Evolutionary conservation across 805 yeast species (phyloP), one percentile per base, ranked within the genome.

Genomic region (Kodamaea kakaduensis): DNA sequence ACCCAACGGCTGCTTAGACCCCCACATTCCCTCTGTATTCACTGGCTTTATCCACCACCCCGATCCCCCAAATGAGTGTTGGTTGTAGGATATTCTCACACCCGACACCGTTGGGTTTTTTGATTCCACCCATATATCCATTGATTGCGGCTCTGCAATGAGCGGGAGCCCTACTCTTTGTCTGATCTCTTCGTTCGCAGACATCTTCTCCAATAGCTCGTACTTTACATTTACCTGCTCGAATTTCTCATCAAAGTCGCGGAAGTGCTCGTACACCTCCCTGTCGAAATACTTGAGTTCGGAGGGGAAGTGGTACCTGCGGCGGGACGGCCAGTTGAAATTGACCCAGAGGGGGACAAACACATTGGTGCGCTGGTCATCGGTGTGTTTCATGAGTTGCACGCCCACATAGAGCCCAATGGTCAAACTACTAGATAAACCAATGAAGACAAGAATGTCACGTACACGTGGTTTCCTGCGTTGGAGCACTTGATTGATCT

Each of bases 41-140:
- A 62, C 38, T 32, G 53, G 59, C 35, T 55, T 55, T 15, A 63
- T 45, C 9, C 32, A 25, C 69, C 69, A 63, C 1, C 22, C 22
- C 15, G 46, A 27, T 14, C 17, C 30, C 2, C 48, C 10, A 3
- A 33, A 25, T 1, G 46, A 17, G 2, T 21, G 17, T 13, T 35
- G 25, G 7, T n/a, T 6, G 17, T 31, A 27, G 6, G 43, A 38
- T 9, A 61, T 32, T 25, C 44, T 42, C 10, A 57, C 31, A 0
- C 69, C 69, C 5, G 61, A 58, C 1, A 64, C 36, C 3, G 59
- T 50, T 5, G 64, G 56, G 30, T 44, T 40, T 17, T 45, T 48
- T 12, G 53, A 45, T 37, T 62, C 61, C 8, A 61, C 35, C 67
- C 68, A 61, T 2, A 61, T 50, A 26, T 1, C 32, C 35, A 27